phyloP scores from a whole-genome alignment of 2,329 filamentous ascomycete species.

The Sporothrix mexicana region DNA sequence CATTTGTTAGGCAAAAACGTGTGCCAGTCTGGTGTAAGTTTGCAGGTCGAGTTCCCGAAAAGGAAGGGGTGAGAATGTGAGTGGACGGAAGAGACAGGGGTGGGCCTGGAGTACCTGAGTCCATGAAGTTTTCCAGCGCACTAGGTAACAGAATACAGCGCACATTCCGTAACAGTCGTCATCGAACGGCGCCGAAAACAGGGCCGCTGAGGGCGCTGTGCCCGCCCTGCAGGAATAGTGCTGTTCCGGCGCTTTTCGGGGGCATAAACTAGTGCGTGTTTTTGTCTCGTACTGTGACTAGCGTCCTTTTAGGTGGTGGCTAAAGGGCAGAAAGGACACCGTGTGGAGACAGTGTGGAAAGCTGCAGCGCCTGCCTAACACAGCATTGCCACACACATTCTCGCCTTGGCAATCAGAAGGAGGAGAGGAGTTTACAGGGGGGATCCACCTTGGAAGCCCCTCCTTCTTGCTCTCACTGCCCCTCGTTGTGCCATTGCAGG shows the following conservation, averaged over 20 bases:
- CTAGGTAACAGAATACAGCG: conserved; percentile 9
- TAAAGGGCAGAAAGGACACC: neutral
- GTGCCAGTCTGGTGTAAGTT: conserved; percentile 24
- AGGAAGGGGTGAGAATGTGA: neutral
- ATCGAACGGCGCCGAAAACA: conserved; percentile 11
- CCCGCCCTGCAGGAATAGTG: conserved; percentile 19
- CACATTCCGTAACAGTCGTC: neutral
- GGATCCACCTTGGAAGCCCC: conserved; percentile 19
- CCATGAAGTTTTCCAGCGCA: neutral
- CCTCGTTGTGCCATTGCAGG: conserved; percentile 11
- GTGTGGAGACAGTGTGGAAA: conserved; percentile 22
- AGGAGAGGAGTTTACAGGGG: neutral
- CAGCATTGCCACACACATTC: conserved; percentile 10
- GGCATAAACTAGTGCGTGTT: conserved; percentile 6
- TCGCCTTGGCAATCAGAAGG: neutral
- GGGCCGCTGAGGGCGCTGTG: neutral
- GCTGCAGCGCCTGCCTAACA: conserved; percentile 1
- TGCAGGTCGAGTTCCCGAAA: neutral
- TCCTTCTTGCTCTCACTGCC: neutral
- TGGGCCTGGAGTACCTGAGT: neutral
- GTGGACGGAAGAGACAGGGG: neutral
- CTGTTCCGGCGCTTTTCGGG: conserved; percentile 15
- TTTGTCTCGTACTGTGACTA: conserved; percentile 21
- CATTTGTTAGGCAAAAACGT: neutral
- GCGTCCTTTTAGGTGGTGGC: neutral